Percentiles rank a stretch among this genome's conserved stretches.
Conservation (phyloP, 306 rosid genomes). For the Bauhinia variegata region DNA sequence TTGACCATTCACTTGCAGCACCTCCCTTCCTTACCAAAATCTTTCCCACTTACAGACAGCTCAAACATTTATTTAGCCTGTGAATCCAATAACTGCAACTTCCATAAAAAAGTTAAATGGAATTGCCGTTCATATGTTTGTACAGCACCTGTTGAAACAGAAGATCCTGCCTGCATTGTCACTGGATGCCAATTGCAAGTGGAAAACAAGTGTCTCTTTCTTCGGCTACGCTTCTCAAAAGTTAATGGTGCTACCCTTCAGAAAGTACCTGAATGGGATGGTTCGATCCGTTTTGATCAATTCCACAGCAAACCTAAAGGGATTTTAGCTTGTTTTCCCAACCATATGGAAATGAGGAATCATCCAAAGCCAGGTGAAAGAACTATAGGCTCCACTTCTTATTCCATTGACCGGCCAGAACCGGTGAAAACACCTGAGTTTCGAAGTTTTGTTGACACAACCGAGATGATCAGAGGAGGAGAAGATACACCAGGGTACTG, state of each 20-base stretch:
- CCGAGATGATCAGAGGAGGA: slow-evolving; percentile 73
- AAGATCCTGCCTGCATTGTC: slow-evolving; percentile 71
- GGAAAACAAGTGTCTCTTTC: slow-evolving; percentile 55
- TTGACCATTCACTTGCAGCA: slow-evolving; percentile 85
- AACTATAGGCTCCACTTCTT: slow-evolving; percentile 39
- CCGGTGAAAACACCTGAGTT: slow-evolving; percentile 62
- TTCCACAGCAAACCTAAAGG: slow-evolving; percentile 18
- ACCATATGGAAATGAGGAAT: slow-evolving; percentile 29
- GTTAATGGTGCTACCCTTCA: slow-evolving; percentile 40
- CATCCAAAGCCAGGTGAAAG: slow-evolving; percentile 46
- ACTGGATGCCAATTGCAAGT: slow-evolving; percentile 86
- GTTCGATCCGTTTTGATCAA: slow-evolving; percentile 15
- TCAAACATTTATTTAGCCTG: slow-evolving; percentile 53
- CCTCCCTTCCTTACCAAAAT: slow-evolving; percentile 72
- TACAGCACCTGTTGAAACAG: slow-evolving; percentile 84
- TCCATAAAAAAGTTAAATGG: slow-evolving; percentile 72
- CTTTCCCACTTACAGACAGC: slow-evolving; percentile 73
- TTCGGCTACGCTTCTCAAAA: slow-evolving; percentile 49
- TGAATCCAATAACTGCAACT: slow-evolving; percentile 56
- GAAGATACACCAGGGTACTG: slow-evolving; percentile 72
- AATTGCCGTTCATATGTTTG: slow-evolving; percentile 79
- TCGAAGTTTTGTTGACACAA: slow-evolving; percentile 63
- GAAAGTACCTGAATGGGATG: slow-evolving; percentile 48
- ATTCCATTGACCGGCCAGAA: slow-evolving; percentile 36
- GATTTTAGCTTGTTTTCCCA: slow-evolving; percentile 25